These are phyloP conservation scores for Macrolepiota dolichaula DNA, from an alignment of 768 basidiomycete genomes.

Conservation along the genomic window DNA sequence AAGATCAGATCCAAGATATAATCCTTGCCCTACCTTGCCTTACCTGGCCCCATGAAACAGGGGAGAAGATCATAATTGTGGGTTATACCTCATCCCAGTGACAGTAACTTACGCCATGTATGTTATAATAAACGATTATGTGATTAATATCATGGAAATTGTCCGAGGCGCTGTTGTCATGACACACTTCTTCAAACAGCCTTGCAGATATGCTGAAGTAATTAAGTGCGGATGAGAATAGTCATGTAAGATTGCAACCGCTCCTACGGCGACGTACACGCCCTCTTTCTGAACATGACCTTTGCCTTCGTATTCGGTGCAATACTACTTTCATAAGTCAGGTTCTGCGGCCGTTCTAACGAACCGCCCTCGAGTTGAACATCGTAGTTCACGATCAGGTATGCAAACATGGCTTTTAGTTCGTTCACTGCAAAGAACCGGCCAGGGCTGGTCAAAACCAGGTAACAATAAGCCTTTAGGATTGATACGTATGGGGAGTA, in stretches of 20 bases:
- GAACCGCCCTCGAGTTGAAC: slow-evolving; percentile 20
- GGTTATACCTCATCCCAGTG: neutral
- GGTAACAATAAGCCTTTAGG: neutral
- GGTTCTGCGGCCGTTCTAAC: neutral
- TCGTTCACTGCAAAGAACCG: slow-evolving; percentile 44
- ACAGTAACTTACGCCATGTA: neutral
- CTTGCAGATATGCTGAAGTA: no score
- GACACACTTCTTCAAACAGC: no score
- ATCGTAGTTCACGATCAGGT: slow-evolving; percentile 38
- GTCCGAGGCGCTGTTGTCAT: no score
- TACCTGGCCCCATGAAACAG: no score
- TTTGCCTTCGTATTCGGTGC: slow-evolving; percentile 8
- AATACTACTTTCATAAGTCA: neutral
- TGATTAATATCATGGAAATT: no score
- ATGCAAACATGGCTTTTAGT: slow-evolving; percentile 38
- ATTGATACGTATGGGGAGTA: neutral
- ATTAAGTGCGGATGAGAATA: no score
- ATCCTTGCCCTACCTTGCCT: no score
- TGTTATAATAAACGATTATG: no score
- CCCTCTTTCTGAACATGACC: slow-evolving; percentile 14
- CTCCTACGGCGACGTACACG: neutral
- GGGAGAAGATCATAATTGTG: neutral
- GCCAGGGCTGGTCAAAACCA: slow-evolving; percentile 27
- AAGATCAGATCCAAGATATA: no score
- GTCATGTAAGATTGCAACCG: neutral